Evolutionary conservation across 2,329 filamentous ascomycete species (phyloP).

Genomic region (Xylaria sp.): DNA sequence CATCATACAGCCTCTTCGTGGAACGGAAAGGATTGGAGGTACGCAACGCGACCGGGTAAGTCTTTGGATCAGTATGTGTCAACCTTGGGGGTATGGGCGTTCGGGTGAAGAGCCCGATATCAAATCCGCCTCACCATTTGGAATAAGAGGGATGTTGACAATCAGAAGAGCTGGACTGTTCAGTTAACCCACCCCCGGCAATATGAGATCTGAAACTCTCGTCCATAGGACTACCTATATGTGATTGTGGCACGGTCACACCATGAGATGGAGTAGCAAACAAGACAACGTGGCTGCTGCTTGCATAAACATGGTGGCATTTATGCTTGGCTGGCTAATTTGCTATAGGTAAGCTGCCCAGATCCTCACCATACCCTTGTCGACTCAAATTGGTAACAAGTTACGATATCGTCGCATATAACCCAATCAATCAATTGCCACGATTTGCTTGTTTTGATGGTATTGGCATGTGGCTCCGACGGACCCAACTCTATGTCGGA

Average conservation of each 20-base stretch:
- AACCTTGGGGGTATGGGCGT: no score
- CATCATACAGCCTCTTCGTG: no score
- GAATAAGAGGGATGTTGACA: no score
- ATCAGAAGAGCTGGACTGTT: background rate
- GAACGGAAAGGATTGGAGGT: no score
- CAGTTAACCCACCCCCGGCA: background rate
- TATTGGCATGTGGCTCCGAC: background rate
- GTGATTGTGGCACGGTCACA: background rate
- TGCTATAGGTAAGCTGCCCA: conserved; percentile 4
- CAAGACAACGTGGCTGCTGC: background rate
- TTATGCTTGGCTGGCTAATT: background rate
- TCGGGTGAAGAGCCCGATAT: no score
- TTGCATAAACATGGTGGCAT: background rate
- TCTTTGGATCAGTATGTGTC: no score
- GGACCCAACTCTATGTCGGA: background rate
- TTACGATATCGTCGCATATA: background rate
- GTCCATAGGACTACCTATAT: background rate
- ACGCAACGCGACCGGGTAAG: no score
- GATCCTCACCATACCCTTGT: conserved; percentile 11
- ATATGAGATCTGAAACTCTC: background rate
- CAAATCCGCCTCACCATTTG: no score
- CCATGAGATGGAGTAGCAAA: background rate
- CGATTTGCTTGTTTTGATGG: background rate
- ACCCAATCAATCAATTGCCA: background rate
- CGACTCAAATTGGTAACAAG: conserved; percentile 10